phyloP scores from a whole-genome alignment of 1,139 yeast species.

The Kodamaea ohmeri region DNA sequence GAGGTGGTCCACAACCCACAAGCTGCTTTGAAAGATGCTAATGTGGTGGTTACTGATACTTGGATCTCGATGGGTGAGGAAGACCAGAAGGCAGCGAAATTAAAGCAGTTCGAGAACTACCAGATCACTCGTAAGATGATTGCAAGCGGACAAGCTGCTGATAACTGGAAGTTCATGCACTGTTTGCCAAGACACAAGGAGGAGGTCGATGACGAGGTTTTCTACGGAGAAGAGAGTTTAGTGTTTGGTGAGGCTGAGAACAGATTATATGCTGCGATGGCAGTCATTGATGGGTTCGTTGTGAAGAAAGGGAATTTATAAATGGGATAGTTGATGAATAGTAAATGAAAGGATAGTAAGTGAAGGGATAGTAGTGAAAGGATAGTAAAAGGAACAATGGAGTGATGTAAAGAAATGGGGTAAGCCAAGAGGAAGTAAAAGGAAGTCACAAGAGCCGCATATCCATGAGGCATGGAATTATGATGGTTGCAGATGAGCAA shows the following conservation, averaged over 20 bases:
- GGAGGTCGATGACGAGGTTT: constrained; percentile 91
- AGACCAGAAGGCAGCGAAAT: constrained; percentile 63
- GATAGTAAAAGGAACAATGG: background rate
- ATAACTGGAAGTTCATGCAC: constrained; percentile 90
- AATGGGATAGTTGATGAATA: background rate
- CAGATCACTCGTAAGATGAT: constrained; percentile 75
- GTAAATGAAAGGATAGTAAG: background rate
- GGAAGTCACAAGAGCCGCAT: no score
- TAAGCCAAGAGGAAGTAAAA: no score
- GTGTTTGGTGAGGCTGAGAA: constrained; percentile 97
- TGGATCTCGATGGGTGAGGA: constrained; percentile 99
- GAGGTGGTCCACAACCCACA: constrained; percentile 71
- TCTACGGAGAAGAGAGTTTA: constrained; percentile 76
- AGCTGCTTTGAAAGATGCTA: constrained; percentile 68
- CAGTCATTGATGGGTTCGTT: constrained; percentile 87
- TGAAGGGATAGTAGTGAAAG: background rate
- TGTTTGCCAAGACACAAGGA: constrained; percentile 94
- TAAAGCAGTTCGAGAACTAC: constrained; percentile 81
- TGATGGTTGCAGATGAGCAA: background rate
- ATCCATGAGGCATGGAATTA: no score
- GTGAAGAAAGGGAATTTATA: constrained; percentile 61
- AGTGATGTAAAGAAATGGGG: no score
- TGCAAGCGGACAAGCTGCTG: constrained; percentile 50
- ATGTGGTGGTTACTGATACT: constrained; percentile 92
- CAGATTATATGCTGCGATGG: constrained; percentile 89